Conservation (phyloP, 805 yeast genomes). For the Candida cerambycidarum region DNA sequence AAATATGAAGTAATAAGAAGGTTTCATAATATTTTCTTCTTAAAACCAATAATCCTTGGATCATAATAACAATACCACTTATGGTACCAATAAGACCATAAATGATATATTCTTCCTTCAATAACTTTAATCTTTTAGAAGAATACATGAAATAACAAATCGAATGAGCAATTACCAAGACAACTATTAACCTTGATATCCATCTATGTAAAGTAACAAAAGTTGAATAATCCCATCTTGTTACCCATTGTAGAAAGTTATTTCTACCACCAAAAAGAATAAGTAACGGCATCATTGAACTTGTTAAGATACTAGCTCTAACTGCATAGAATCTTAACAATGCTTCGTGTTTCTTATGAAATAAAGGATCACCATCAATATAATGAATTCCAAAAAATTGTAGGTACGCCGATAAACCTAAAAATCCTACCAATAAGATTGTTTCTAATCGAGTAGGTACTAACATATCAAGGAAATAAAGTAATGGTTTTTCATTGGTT, state of each 20-base stretch:
- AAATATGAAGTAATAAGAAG: slow-evolving; percentile 58
- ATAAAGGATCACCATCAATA: slow-evolving; percentile 37
- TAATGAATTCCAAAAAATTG: slow-evolving; percentile 23
- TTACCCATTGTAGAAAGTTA: slow-evolving; percentile 37
- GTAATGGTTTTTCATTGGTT: slow-evolving; percentile 25
- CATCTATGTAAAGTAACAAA: slow-evolving; percentile 30
- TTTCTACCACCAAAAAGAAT: slow-evolving; percentile 37
- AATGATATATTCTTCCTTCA: slow-evolving; percentile 17
- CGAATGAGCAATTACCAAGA: slow-evolving; percentile 29
- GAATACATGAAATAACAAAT: slow-evolving; percentile 16
- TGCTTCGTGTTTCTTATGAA: slow-evolving; percentile 29
- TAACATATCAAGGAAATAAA: slow-evolving; percentile 26
- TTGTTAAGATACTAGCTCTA: slow-evolving; percentile 33
- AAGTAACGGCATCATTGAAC: slow-evolving; percentile 31
- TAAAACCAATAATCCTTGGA: slow-evolving; percentile 47
- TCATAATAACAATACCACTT: slow-evolving; percentile 41
- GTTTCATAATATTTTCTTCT: slow-evolving; percentile 50
- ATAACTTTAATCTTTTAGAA: slow-evolving; percentile 20
- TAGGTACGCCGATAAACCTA: slow-evolving; percentile 27
- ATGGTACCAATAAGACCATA: slow-evolving; percentile 29
- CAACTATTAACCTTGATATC: slow-evolving; percentile 24
- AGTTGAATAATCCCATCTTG: slow-evolving; percentile 36
- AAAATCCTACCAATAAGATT: slow-evolving; percentile 30
- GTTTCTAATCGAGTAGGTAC: slow-evolving; percentile 44
- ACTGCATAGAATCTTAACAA: slow-evolving; percentile 42